Conservation (phyloP, 768 basidiomycete genomes). For the Exidia glandulosa region DNA sequence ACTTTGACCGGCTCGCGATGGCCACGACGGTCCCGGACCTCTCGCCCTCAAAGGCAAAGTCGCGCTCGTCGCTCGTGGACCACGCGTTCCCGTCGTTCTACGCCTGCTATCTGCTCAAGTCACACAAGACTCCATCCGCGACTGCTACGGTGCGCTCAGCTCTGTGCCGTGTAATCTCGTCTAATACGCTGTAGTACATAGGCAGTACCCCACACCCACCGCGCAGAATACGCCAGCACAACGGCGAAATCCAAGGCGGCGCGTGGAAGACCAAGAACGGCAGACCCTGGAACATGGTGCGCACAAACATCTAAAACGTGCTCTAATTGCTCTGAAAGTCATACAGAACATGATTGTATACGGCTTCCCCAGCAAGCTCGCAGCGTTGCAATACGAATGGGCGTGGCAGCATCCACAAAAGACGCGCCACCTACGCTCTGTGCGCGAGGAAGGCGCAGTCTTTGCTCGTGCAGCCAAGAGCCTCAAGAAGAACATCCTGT, state of each 20-base stretch:
- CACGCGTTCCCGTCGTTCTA: constrained; percentile 60
- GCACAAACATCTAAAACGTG: not conserved
- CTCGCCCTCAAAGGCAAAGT: not conserved
- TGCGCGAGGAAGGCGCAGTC: constrained; percentile 30
- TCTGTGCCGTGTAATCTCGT: not conserved
- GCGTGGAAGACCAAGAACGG: constrained; percentile 52
- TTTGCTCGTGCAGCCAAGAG: constrained; percentile 18
- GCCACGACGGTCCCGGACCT: not conserved
- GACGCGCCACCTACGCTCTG: constrained; percentile 51
- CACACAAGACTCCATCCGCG: constrained; percentile 41
- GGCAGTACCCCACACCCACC: constrained; percentile 62
- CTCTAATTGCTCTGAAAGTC: not conserved
- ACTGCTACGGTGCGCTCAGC: constrained; percentile 20
- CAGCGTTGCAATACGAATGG: constrained; percentile 76
- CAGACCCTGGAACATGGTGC: constrained; percentile 37
- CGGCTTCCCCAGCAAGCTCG: constrained; percentile 69
- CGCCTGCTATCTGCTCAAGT: constrained; percentile 74
- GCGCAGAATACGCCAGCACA: constrained; percentile 64
- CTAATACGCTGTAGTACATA: constrained; percentile 35
- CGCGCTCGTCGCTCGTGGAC: constrained; percentile 16
- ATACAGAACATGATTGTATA: constrained; percentile 58
- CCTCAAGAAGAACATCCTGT: constrained; percentile 40
- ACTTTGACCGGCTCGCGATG: not conserved
- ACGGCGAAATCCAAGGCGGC: constrained; percentile 63
- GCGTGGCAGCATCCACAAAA: constrained; percentile 73